These are phyloP conservation scores for Nothophoma quercina DNA, from an alignment of 2,329 filamentous ascomycete genomes.

Conservation along the genomic window DNA sequence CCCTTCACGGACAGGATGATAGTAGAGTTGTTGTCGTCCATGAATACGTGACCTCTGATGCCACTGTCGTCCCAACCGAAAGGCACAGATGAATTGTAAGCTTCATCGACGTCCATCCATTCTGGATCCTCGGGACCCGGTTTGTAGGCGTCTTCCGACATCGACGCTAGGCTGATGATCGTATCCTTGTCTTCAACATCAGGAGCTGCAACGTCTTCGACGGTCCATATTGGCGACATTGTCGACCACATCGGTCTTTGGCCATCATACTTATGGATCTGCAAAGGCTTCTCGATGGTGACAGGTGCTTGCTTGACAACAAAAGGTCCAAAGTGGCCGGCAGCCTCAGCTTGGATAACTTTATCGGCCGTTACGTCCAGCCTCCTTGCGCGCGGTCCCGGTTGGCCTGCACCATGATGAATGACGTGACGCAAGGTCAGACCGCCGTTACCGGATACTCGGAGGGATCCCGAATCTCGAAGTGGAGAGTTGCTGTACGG, in stretches of 20 bases:
- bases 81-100: slow-evolving; percentile 41
- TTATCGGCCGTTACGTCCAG: slow-evolving; percentile 40
- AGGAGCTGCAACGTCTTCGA: slow-evolving; percentile 40
- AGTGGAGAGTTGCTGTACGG: slow-evolving; percentile 15
- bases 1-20: slow-evolving; percentile 46
- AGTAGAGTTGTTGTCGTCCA: slow-evolving; percentile 43
- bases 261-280: slow-evolving; percentile 24
- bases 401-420: slow-evolving; percentile 46
- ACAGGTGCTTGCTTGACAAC: slow-evolving; percentile 38
- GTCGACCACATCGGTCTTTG: slow-evolving; percentile 39
- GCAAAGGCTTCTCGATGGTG: slow-evolving; percentile 39
- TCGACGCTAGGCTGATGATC: slow-evolving; percentile 44
- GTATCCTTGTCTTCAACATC: slow-evolving; percentile 46
- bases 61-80: slow-evolving; percentile 50
- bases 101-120: slow-evolving; percentile 45
- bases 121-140: slow-evolving; percentile 42
- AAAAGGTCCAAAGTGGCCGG: slow-evolving; percentile 39
- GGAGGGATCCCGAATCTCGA: slow-evolving; percentile 11
- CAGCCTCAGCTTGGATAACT: slow-evolving; percentile 30
- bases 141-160: slow-evolving; percentile 49
- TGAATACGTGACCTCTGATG: slow-evolving; percentile 47
- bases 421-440: slow-evolving; percentile 43
- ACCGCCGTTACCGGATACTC: slow-evolving; percentile 14
- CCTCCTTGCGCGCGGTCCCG: slow-evolving; percentile 42
- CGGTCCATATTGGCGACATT: slow-evolving; percentile 41